Conservation (phyloP, 1,284 basidiomycete genomes). For the Retiboletus flavoniger region DNA sequence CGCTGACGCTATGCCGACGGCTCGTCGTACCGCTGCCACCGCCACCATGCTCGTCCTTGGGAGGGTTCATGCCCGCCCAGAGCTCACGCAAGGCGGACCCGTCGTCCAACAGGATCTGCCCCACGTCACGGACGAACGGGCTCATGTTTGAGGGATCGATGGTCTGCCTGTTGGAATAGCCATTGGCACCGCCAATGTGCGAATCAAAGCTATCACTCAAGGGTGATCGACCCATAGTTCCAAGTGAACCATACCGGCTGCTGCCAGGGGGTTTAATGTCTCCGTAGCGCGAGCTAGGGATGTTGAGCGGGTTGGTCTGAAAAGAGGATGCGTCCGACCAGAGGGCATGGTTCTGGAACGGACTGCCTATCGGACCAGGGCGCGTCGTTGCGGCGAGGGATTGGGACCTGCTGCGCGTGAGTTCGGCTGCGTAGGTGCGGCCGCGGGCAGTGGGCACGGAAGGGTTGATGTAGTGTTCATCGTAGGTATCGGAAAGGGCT, state of each 20-base stretch:
- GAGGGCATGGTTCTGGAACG: slow-evolving; percentile 44
- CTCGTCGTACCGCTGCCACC: slow-evolving; percentile 79
- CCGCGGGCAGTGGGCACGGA: slow-evolving; percentile 44
- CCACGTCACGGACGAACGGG: slow-evolving; percentile 77
- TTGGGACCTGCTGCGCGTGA: slow-evolving; percentile 71
- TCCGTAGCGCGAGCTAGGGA: slow-evolving; percentile 47
- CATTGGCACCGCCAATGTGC: slow-evolving; percentile 46
- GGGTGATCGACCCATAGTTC: slow-evolving; percentile 53
- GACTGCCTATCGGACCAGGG: slow-evolving; percentile 47
- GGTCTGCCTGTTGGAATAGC: slow-evolving; percentile 47
- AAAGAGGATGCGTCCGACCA: slow-evolving; percentile 53
- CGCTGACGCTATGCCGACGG: slow-evolving; percentile 81
- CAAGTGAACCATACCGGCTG: slow-evolving; percentile 65
- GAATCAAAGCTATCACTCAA: slow-evolving; percentile 44
- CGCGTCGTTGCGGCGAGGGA: slow-evolving; percentile 61
- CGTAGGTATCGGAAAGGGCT: slow-evolving; percentile 52
- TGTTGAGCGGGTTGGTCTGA: slow-evolving; percentile 51
- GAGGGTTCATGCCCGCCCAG: slow-evolving; percentile 64
- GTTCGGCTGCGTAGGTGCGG: slow-evolving; percentile 55
- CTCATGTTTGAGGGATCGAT: slow-evolving; percentile 74
- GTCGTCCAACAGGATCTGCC: slow-evolving; percentile 71
- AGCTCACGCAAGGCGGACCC: slow-evolving; percentile 65
- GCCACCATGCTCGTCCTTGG: slow-evolving; percentile 50
- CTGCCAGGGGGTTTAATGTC: slow-evolving; percentile 60
- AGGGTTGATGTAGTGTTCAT: slow-evolving; percentile 50